Base-by-base conservation (phyloP, 306 rosid genomes). In the Abrus precatorius region DNA sequence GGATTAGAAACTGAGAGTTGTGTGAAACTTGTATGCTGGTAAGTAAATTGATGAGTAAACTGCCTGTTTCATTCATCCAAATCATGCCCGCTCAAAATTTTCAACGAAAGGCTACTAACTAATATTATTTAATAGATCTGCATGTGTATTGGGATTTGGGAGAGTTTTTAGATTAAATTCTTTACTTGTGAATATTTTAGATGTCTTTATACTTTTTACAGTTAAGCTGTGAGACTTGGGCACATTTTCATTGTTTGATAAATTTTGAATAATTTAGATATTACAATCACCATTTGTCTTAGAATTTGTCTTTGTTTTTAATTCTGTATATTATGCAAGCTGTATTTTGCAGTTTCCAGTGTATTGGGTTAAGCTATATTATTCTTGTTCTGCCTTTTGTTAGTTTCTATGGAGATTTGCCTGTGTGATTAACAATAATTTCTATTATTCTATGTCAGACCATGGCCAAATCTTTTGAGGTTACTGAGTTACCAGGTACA, bases 401-500 rank as follows among this genome's bases (percentile, higher is more conserved):
- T 49, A 63, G 56, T 53, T 82, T 50, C 60, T 55, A 36, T 48
- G 72, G 79, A 69, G 59, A 50, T 78, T 45, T 61, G 53, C 60
- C 14, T 65, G 62, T 69, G 77, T 55, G 48, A 61, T 55, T 69
- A 60, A 72, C 55, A 45, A 66, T 83, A 83, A 54, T 86, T 68
- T 69, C 59, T 49, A 83, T 80, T 63, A 64, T 78, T 73, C 68
- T 81, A 64, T 80, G 84, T 43, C 99, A 95, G 99, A 88, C 93
- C 77, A 89, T 91, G 94, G 90, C 92, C 11, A 95, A 91, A 80
- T 95, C 99, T 65, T 95, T 95, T 76, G 97, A 95, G 92, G 98
- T 88, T 83, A 95, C 97, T 5, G 99, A 95, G 86, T 89, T 93
- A 79, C 99, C 98, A 88, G 99, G 99, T 95, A 90, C 32, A 71